phyloP scores from a whole-genome alignment of 2,329 filamentous ascomycete genomes.

The Incumbomyces delicatus region DNA sequence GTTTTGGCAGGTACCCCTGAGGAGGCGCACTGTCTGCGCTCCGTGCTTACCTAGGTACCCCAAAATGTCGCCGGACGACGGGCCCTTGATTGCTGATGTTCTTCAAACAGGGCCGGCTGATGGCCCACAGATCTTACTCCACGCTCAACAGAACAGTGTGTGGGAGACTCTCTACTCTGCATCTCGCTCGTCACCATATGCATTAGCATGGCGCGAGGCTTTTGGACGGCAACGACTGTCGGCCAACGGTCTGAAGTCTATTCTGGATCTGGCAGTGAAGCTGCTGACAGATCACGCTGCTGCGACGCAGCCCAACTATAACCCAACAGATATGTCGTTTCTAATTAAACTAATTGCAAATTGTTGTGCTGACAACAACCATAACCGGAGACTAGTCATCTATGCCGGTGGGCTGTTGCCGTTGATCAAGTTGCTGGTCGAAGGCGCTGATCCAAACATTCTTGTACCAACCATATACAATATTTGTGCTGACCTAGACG shows the following conservation, averaged over 20 bases:
- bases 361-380: conserved; percentile 21
- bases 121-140: not conserved
- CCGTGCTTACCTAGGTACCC: no score
- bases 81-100: not conserved
- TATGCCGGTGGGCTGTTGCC: conserved; percentile 12
- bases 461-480: conserved; percentile 19
- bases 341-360: conserved; percentile 17
- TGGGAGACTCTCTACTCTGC: conserved; percentile 3
- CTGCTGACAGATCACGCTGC: conserved; percentile 2
- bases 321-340: not conserved
- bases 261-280: conserved; percentile 1
- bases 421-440: conserved; percentile 9
- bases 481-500: conserved; percentile 17
- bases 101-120: conserved; percentile 3
- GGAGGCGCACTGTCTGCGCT: no score
- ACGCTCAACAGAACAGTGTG: not conserved
- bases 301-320: not conserved
- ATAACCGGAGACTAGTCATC: conserved; percentile 17
- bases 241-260: not conserved
- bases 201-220: conserved; percentile 1
- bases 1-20: no score
- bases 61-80: not conserved
- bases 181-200: conserved; percentile 3
- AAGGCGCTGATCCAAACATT: conserved; percentile 12
- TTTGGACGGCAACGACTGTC: not conserved